Conservation (phyloP, 768 basidiomycete genomes). For the Lentinula boryana region DNA sequence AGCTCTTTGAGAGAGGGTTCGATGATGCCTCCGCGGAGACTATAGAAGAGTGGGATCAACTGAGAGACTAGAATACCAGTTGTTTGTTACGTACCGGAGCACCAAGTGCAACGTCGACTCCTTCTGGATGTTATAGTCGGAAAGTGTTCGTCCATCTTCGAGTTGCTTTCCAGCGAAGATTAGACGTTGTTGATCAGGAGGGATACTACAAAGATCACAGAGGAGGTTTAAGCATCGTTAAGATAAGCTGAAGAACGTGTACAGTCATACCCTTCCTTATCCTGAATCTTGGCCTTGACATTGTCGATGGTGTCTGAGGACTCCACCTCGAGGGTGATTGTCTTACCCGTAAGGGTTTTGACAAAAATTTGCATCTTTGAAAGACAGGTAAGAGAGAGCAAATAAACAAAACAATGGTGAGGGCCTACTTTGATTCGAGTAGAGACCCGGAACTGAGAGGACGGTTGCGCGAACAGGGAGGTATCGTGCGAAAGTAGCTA, state of each 20-base stretch:
- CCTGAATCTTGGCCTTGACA: conserved; percentile 73
- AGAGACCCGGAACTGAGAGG: not conserved
- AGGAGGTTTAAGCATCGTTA: not conserved
- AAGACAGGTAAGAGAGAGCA: not conserved
- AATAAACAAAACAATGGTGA: not conserved
- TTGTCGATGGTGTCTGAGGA: conserved; percentile 96
- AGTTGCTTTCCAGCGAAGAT: conserved; percentile 99
- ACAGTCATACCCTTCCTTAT: conserved; percentile 45
- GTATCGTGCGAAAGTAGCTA: not conserved
- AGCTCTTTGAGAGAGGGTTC: conserved; percentile 98
- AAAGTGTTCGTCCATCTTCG: conserved; percentile 94
- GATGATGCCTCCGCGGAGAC: conserved; percentile 97
- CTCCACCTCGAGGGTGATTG: conserved; percentile 98
- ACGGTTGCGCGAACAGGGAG: not conserved
- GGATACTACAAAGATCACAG: conserved; percentile 48
- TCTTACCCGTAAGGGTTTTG: conserved; percentile 93
- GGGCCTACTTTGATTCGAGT: not conserved
- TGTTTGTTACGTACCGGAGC: conserved; percentile 62
- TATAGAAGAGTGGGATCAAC: conserved; percentile 18
- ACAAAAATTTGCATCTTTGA: conserved; percentile 12
- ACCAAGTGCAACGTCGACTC: conserved; percentile 97
- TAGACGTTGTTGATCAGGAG: conserved; percentile 91
- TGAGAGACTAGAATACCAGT: not conserved
- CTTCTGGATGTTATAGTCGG: conserved; percentile 98
- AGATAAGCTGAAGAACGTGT: not conserved